Evolutionary conservation across 495 filamentous ascomycete genomes (phyloP).

Genomic region (Penicillium malachiteum): DNA sequence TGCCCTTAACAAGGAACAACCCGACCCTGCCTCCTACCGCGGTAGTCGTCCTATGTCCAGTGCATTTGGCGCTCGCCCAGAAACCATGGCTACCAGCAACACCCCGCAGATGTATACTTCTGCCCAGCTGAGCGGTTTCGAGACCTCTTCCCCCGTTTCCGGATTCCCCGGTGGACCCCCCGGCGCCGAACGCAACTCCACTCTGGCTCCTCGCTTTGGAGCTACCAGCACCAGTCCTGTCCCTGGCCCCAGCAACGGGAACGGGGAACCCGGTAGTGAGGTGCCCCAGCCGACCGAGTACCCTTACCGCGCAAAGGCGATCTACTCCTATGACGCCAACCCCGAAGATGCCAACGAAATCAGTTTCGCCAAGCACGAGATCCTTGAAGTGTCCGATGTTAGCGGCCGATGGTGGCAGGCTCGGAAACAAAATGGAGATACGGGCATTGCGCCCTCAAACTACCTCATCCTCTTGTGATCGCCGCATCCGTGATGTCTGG

Average conservation of each 20-base stretch:
- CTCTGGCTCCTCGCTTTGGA: constrained; percentile 54
- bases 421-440: constrained; percentile 90
- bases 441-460: constrained; percentile 96
- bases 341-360: constrained; percentile 98
- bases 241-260: constrained; percentile 13
- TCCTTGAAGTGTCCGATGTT: constrained; percentile 94
- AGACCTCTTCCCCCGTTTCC: constrained; percentile 90
- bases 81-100: constrained; percentile 71
- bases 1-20: constrained; percentile 82
- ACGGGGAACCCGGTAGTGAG: constrained; percentile 52
- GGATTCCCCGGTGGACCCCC: constrained; percentile 65
- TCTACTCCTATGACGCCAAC: constrained; percentile 98
- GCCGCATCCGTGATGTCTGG: constrained; percentile 20
- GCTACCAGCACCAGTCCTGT: constrained; percentile 32
- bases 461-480: constrained; percentile 92
- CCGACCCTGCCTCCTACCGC: constrained; percentile 57
- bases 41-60: constrained; percentile 54
- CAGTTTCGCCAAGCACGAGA: constrained; percentile 93
- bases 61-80: constrained; percentile 61
- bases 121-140: constrained; percentile 89
- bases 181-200: constrained; percentile 58
- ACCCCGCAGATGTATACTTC: constrained; percentile 97
- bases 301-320: constrained; percentile 94
- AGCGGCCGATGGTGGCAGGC: constrained; percentile 99
- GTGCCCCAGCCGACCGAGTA: constrained; percentile 86